phyloP scores from a whole-genome alignment of 1,139 yeast genomes.

The Yamadazyma dushanensis region DNA sequence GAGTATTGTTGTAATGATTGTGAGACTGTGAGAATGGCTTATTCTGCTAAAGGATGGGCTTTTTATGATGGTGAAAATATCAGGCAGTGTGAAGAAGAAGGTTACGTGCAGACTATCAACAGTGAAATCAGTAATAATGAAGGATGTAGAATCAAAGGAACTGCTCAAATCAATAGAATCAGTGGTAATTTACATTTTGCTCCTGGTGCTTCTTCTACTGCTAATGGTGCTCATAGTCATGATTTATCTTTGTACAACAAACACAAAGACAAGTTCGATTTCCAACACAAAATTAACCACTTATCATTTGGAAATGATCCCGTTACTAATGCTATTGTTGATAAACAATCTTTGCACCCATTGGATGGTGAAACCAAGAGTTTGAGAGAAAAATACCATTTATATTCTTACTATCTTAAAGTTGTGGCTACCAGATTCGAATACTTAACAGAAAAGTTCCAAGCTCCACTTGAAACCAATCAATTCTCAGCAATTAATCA shows the following conservation, averaged over 20 bases:
- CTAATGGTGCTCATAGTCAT: constrained; percentile 68
- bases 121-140: constrained; percentile 57
- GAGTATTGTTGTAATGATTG: constrained; percentile 84
- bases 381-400: constrained; percentile 54
- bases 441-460: constrained; percentile 41
- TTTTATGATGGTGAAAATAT: constrained; percentile 84
- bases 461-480: constrained; percentile 67
- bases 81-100: constrained; percentile 88
- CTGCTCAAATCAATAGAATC: constrained; percentile 77
- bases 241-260: constrained; percentile 73
- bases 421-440: constrained; percentile 91
- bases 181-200: constrained; percentile 94
- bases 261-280: constrained; percentile 55
- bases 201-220: constrained; percentile 74
- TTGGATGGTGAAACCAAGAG: constrained; percentile 53
- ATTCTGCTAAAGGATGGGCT: constrained; percentile 78
- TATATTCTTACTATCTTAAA: constrained; percentile 77
- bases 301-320: constrained; percentile 79
- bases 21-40: constrained; percentile 77
- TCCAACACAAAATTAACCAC: constrained; percentile 75
- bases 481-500: constrained; percentile 92
- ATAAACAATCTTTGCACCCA: constrained; percentile 57
- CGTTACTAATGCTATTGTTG: constrained; percentile 19
- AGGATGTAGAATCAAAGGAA: constrained; percentile 87
- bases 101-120: constrained; percentile 65